Evolutionary conservation across 2,329 filamentous ascomycete species (phyloP), one percentile per base, ranked within the genome.

Genomic region (Ceratocystis papillata): DNA sequence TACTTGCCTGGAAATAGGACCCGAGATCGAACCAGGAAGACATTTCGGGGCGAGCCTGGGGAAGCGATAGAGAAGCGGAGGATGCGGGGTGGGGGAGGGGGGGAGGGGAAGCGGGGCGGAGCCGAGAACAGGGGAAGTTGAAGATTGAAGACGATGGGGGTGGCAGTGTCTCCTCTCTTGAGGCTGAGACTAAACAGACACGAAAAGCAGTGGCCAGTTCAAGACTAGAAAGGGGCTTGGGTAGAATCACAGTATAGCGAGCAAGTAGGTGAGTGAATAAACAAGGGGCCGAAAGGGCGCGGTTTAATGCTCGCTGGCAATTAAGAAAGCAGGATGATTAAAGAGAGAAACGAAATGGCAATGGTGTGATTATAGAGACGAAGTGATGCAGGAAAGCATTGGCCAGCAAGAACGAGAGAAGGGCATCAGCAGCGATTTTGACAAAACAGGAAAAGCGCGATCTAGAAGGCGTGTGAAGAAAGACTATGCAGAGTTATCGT

Each of bases 1-100:
- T 67, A 63, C 12, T 66, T 63, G 55, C 28, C 57, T 15, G 64
- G 64, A 45, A 64, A 61, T 66, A 69, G 65, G 33, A 60, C 65
- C 59, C 45, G 60, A 59, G 25, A 63, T 62, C 63, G 65, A 64
- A 61, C 67, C 46, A 37, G 37, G 65, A 37, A 30, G 65, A 67
- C 62, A 53, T 64, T 30, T 37, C 22, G 66, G 41, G 5, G 7
- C 30, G 41, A 22, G 5, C 30, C 6, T 6, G 30, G 30, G 30
- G 44, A 6, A 12, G n/a, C 8, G 33, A 37, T 3, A 37, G 30
- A n/a, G 2, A 22, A n/a, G 10, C 7, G 57, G 57, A 15, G 12
- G 15, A 17, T 8, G 37, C 20, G 22, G 22, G 62, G 30, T 10
- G 20, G 46, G 22, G 46, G 37, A 15, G n/a, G 22, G n/a, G 4